phyloP scores from a whole-genome alignment of 2,329 filamentous ascomycete genomes.

The Phoma sp. region DNA sequence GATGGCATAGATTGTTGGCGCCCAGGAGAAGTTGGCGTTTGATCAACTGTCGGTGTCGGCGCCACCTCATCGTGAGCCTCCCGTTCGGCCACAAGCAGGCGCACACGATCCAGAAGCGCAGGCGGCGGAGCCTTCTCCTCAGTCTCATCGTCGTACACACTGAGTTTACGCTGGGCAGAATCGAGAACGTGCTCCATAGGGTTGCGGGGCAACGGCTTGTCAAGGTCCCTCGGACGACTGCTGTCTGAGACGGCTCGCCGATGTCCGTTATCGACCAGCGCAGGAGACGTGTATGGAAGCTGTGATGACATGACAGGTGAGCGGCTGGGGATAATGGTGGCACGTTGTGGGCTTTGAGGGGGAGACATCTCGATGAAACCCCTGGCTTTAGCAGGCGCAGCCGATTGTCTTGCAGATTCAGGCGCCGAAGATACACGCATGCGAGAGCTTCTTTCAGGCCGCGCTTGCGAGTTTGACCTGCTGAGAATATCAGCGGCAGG shows the following conservation, averaged over 20 bases:
- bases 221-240: constrained; percentile 5
- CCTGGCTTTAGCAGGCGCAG: constrained; percentile 17
- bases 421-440: constrained; percentile 47
- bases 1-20: constrained; percentile 20
- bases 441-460: constrained; percentile 26
- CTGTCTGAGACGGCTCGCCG: constrained; percentile 24
- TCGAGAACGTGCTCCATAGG: constrained; percentile 10
- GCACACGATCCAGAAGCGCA: constrained; percentile 37
- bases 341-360: constrained; percentile 27
- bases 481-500: constrained; percentile 46
- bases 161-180: constrained; percentile 8
- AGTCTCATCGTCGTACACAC: constrained; percentile 14
- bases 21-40: constrained; percentile 23
- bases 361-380: constrained; percentile 33
- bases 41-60: constrained; percentile 8
- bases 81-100: constrained; percentile 29
- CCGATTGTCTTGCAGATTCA: constrained; percentile 24
- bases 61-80: constrained; percentile 25
- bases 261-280: constrained; percentile 13
- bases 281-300: constrained; percentile 17
- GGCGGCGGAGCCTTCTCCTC: constrained; percentile 32
- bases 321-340: neutral
- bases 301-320: constrained; percentile 2
- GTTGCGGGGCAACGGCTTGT: constrained; percentile 16
- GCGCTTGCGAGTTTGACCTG: constrained; percentile 34